phyloP scores from a whole-genome alignment of 257 asterid species.

The Coffea eugenioides region DNA sequence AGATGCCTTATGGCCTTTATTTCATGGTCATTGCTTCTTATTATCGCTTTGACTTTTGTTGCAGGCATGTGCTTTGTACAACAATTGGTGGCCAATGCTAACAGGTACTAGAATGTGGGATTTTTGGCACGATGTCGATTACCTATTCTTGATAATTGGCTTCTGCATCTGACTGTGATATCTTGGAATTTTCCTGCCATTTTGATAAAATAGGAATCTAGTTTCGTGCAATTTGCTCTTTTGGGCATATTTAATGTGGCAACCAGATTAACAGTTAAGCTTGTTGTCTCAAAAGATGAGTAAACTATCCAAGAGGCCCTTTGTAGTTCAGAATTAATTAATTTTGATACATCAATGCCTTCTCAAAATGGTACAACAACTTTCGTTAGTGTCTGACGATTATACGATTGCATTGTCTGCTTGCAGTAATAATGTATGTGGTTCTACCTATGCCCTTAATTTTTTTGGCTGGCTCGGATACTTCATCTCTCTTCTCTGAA shows the following conservation, averaged over 20 bases:
- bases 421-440: constrained; percentile 83
- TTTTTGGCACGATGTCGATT: not conserved
- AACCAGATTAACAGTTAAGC: not conserved
- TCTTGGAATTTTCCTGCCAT: not conserved
- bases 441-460: constrained; percentile 86
- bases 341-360: not conserved
- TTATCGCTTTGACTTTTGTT: constrained; percentile 18
- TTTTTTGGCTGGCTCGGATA: constrained; percentile 77
- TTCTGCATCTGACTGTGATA: not conserved
- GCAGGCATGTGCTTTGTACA: constrained; percentile 90
- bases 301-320: not conserved
- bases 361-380: not conserved
- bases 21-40: constrained; percentile 19
- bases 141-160: not conserved
- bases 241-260: not conserved
- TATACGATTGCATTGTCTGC: constrained; percentile 17
- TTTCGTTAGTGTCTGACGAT: not conserved
- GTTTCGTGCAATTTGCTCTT: not conserved
- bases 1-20: constrained; percentile 14
- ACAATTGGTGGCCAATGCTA: constrained; percentile 99
- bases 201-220: not conserved
- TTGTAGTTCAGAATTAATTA: not conserved
- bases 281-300: not conserved
- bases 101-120: constrained; percentile 46
- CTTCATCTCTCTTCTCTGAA: constrained; percentile 64